Evolutionary conservation across 768 basidiomycete species (phyloP).

Genomic region (Pisolithus orientalis): DNA sequence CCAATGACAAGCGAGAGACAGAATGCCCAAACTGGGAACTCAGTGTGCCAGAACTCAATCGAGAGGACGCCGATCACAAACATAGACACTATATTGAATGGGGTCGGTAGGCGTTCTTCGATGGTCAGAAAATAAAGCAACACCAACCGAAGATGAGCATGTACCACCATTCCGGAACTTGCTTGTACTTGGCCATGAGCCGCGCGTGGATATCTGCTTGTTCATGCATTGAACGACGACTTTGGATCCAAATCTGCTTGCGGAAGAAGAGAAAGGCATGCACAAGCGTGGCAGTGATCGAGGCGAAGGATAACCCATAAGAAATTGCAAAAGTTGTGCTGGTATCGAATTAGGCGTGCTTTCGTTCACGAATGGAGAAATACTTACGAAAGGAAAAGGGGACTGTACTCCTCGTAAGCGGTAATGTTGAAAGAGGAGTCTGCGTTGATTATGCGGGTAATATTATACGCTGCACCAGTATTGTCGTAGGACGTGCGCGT

Average conservation of each 20-base stretch:
- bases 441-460: slow-evolving; percentile 46
- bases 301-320: slow-evolving; percentile 78
- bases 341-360: background rate
- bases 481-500: slow-evolving; percentile 65
- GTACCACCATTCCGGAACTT: slow-evolving; percentile 65
- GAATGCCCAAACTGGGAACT: slow-evolving; percentile 40
- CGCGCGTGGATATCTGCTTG: slow-evolving; percentile 72
- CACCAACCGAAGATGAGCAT: slow-evolving; percentile 25
- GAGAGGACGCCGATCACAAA: slow-evolving; percentile 59
- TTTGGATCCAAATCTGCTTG: slow-evolving; percentile 71
- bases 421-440: slow-evolving; percentile 51
- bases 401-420: slow-evolving; percentile 52
- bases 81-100: slow-evolving; percentile 45
- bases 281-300: slow-evolving; percentile 66
- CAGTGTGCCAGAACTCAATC: slow-evolving; percentile 57
- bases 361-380: background rate
- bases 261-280: slow-evolving; percentile 75
- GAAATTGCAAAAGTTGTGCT: slow-evolving; percentile 60
- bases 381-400: slow-evolving; percentile 48
- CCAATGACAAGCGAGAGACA: slow-evolving; percentile 36
- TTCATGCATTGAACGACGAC: slow-evolving; percentile 64
- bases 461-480: slow-evolving; percentile 51
- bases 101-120: slow-evolving; percentile 36
- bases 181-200: slow-evolving; percentile 51
- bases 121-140: slow-evolving; percentile 6